phyloP scores from a whole-genome alignment of 2,329 filamentous ascomycete species.

The Neofusicoccum umdonicola region DNA sequence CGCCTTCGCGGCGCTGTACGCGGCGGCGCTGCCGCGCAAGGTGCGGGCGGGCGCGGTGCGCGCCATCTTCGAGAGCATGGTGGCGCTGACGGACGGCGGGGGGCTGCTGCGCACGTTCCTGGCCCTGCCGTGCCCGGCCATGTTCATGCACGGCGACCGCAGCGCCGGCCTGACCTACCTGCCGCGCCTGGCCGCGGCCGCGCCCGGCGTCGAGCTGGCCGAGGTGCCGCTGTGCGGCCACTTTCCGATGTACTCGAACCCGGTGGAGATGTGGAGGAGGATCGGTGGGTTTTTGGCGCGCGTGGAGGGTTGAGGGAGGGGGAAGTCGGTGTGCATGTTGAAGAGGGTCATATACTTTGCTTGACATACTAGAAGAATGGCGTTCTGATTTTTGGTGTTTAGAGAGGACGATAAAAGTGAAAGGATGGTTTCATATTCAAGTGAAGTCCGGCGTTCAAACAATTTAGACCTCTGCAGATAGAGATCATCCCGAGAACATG shows the following conservation, averaged over 20 bases:
- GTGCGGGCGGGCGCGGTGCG: constrained; percentile 22
- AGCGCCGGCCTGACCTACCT: constrained; percentile 10
- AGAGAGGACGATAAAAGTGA: no score
- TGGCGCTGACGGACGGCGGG: constrained; percentile 23
- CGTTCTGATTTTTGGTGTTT: no score
- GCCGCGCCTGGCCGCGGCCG: neutral
- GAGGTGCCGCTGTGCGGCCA: constrained; percentile 25
- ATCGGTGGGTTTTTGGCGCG: neutral
- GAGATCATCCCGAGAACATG: no score
- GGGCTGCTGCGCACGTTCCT: constrained; percentile 22
- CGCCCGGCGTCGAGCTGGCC: constrained; percentile 20
- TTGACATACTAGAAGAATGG: no score
- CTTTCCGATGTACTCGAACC: constrained; percentile 30
- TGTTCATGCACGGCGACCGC: constrained; percentile 20
- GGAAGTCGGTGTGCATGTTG: no score
- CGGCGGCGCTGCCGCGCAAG: constrained; percentile 1
- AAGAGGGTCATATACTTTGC: no score
- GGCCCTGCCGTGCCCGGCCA: constrained; percentile 18
- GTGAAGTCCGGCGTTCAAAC: no score
- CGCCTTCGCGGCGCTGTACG: constrained; percentile 18
- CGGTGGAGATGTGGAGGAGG: constrained; percentile 17
- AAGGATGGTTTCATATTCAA: no score
- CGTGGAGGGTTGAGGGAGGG: no score
- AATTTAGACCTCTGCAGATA: no score
- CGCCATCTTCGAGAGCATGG: constrained; percentile 27